Evolutionary conservation across 208 protist species (phyloP), one percentile per base, ranked within the genome.

Genomic region (Trypanosoma mega): DNA sequence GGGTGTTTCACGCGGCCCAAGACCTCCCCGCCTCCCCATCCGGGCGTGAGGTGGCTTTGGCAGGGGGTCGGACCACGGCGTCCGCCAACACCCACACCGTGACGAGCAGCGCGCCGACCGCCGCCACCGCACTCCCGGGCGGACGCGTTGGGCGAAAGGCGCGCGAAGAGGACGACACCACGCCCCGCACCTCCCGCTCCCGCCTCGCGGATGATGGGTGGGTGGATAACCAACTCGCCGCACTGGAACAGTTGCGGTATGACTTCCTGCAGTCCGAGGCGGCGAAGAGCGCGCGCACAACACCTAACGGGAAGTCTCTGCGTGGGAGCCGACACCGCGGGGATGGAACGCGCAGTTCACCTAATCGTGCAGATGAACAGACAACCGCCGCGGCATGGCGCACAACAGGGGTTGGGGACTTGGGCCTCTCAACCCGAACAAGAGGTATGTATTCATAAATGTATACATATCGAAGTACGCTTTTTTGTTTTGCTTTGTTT

Each of bases 201-300:
- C 46, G 65, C 16, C 24, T 63, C 36, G 60, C 43, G 11, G 20
- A 59, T 31, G 65, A 72, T 37, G 65, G 65, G 5, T 72, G 65
- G 65, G 56, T 64, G 6, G 34, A 60, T 26, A 31, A 63, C 26
- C 56, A 72, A 14, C 41, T 72, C 9, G 57, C 56, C 7, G 57
- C 51, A 12, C 60, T 80, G 21, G 74, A 80, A 43, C 58, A 68
- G 57, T 24, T 80, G 44, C 67, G 74, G 11, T 44, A 37, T 8
- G 67, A 68, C 45, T 80, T 80, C 62, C 30, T 65, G 6, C 49
- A 60, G 16, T 60, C 50, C 2, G 65, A 72, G 50, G 30, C 23
- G 1, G 14, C 16, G 3, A 72, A 72, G 45, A 64, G 65, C 41
- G 47, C 31, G 45, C 65, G 65, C 7, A 64, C 53, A 11, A 50